Base-by-base conservation (phyloP, 2,329 filamentous ascomycete genomes). In the Colletotrichum lupini region DNA sequence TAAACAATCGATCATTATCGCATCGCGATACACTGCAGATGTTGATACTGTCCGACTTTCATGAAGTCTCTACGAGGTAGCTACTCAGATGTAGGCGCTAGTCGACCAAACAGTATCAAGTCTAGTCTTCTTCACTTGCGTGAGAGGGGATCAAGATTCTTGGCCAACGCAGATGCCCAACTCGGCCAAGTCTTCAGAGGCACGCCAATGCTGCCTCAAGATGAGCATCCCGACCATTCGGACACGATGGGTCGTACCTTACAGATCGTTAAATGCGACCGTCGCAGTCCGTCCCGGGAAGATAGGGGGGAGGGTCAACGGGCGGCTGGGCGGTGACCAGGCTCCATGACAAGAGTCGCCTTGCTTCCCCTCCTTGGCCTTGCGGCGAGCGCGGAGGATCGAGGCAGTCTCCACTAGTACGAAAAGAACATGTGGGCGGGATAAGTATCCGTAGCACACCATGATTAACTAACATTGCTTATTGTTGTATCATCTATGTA, bases 311-410 rank as follows among this genome's bases (percentile, higher is more conserved):
- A 19, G 26, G 49, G 14, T 24, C 22, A 19, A 59, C 37, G 19
- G 24, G 26, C 28, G 53, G 58, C 66, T 59, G 53, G 70, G 70
- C 66, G 22, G 24, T 35, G 30, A 68, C 30, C 16, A 19, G 57
- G 52, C 26, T 68, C 58, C 65, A 56, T 63, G 42, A 22, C 49
- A 53, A 24, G 32, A 24, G 42, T 30, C 53, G 59, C 24, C 53
- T 53, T 55, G 53, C 30, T 24, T 12, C 49, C 32, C 32, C 32
- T 35, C 32, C 32, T 64, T 64, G 66, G 66, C 59, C 46, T 19
- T 7, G 60, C 26, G 46, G 19, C 24, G 32, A 53, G 12, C 14
- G 32, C 3, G 16, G 42, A 49, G 4, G 42, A 24, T 28, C n/a
- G 6, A n/a, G 4, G 53, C 22, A 8, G 30, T 49, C 30, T 28